Base-by-base conservation (phyloP, 2,329 filamentous ascomycete species). In the Lecanicillium sp. region DNA sequence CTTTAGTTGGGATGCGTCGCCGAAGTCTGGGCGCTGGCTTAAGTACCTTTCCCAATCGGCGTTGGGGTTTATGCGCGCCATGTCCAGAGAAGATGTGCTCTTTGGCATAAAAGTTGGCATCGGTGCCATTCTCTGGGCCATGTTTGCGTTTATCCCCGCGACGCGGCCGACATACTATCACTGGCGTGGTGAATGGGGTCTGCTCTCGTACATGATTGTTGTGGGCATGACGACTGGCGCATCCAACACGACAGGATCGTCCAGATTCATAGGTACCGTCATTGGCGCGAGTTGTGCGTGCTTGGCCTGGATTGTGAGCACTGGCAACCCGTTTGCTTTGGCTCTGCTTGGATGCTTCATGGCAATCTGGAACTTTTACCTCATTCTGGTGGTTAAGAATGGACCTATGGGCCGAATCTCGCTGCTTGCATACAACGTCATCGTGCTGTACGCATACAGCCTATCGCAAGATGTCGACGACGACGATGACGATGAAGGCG, bases 141-240 rank as follows among this genome's bases (percentile, higher is more conserved):
- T 92, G 59, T 85, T 94, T 49, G 83, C 92, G 3, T 98, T 95
- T 53, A 74, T 96, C 25, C 75, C 80, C 1, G 66, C 73, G 8
- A 94, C 88, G 3, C 72, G 88, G 37, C 84, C 85, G 0, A 72
- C 84, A 15, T 98, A 96, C 57, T 73, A 79, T 37, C 82, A 83
- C 52, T 97, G 89, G 87, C 74, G 90, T 57, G 90, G 90, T 20
- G 92, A 98, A 69, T 98, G 92, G 92, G 92, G 92, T 17, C 71
- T 98, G 3, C 61, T 98, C 40, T 95, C 88, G 0, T 97, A 95
- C 66, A 97, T 97, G 90, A 80, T 97, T 55, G 92, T 98, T 17
- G 94, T 89, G 56, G 88, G 86, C 28, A 97, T 96, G 88, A 98
- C 90, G 0, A 90, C 96, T 17, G 92, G 92, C 19, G 88, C 92